Conservation (phyloP, 2,329 filamentous ascomycete genomes). For the Sordariomycetes sp. region DNA sequence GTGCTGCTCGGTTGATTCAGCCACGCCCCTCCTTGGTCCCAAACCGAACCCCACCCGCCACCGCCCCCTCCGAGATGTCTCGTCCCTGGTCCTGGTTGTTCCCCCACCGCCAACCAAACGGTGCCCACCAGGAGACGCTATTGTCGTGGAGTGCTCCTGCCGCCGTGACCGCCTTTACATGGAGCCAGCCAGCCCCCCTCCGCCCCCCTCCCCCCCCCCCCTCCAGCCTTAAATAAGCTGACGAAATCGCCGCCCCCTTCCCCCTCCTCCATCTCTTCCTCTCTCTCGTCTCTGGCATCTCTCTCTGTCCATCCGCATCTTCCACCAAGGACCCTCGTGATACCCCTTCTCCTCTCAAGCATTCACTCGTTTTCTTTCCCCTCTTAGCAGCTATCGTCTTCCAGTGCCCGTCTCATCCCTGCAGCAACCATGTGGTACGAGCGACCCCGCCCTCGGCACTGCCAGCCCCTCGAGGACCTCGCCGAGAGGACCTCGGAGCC, state of each 20-base stretch:
- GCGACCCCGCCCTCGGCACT: background rate
- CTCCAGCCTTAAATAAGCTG: conserved; percentile 6
- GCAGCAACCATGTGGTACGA: conserved; percentile 10
- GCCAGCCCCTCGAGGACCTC: background rate
- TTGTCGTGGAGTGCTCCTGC: background rate
- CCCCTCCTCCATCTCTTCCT: conserved; percentile 4
- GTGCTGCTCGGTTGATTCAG: background rate
- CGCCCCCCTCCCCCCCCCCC: background rate
- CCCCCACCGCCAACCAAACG: background rate
- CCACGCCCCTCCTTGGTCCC: background rate
- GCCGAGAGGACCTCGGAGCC: background rate
- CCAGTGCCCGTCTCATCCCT: conserved; percentile 1
- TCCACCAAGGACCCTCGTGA: background rate
- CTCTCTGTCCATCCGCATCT: background rate
- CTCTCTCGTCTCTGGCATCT: background rate
- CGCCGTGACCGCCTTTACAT: conserved; percentile 2
- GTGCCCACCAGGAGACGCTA: background rate
- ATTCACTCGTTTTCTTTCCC: conserved; percentile 4
- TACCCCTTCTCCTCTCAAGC: background rate
- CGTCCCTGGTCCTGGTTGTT: background rate
- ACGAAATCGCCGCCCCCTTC: conserved; percentile 1
- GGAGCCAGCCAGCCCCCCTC: too few relatives aligned
- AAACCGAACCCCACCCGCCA: background rate
- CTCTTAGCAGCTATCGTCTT: conserved; percentile 1
- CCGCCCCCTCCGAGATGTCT: background rate